A percentile compares a stretch with the other conserved stretches of the same genome.
Evolutionary conservation across 148 eudicot genomes (phyloP).

Genomic region (Nepenthes gracilis): DNA sequence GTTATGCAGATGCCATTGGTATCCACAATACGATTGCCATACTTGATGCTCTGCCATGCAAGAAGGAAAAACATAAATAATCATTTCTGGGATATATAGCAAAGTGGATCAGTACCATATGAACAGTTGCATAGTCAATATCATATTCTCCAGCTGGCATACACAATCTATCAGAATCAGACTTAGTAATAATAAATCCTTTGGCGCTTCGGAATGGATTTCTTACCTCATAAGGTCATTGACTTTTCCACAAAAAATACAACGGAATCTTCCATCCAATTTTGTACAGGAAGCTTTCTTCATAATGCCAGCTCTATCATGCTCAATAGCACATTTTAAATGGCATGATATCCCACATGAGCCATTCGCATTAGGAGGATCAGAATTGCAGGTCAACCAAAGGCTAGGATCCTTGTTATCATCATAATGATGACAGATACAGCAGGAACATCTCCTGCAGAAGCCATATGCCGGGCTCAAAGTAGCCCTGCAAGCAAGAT

Average conservation of each 20-base stretch:
- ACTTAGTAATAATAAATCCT: background rate
- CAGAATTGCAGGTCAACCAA: conserved; percentile 46
- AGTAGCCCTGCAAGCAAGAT: conserved; percentile 44
- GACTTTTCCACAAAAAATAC: conserved; percentile 46
- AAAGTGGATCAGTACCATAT: background rate
- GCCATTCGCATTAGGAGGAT: conserved; percentile 14
- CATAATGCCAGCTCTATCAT: conserved; percentile 30
- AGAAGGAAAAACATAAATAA: too few relatives aligned
- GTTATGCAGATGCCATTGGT: too few relatives aligned
- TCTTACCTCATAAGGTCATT: conserved; percentile 45
- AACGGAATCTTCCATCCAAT: conserved; percentile 38
- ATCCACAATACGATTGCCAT: too few relatives aligned
- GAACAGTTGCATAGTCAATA: background rate
- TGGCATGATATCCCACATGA: conserved; percentile 51
- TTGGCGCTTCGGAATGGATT: background rate
- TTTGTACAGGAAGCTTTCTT: conserved; percentile 19
- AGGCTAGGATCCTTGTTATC: conserved; percentile 61
- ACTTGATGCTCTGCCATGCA: too few relatives aligned
- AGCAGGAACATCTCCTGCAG: conserved; percentile 60
- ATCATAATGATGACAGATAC: conserved; percentile 44
- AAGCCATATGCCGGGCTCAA: conserved; percentile 25
- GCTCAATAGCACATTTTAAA: conserved; percentile 38
- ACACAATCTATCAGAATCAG: background rate
- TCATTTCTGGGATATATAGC: too few relatives aligned
- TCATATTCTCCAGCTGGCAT: background rate